These are phyloP conservation scores for Lactarius trivialis DNA, from an alignment of 768 basidiomycete genomes.

Conservation along the genomic window DNA sequence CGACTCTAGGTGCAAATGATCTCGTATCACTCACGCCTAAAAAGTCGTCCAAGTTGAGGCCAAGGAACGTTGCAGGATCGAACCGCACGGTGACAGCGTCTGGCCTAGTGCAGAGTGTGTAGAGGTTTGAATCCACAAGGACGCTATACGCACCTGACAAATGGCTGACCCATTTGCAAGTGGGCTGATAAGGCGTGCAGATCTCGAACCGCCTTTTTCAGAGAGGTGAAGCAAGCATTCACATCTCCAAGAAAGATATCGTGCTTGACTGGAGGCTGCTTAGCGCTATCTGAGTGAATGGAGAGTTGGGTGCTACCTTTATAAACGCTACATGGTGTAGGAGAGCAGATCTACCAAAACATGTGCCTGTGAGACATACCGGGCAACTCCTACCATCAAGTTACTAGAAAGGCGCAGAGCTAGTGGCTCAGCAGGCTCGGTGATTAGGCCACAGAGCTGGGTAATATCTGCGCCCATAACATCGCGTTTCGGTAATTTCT, in stretches of 20 bases:
- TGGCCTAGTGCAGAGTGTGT: conserved; percentile 23
- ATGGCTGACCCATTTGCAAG: conserved; percentile 67
- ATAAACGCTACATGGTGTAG: conserved; percentile 35
- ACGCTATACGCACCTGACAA: conserved; percentile 43
- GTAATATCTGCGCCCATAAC: conserved; percentile 81
- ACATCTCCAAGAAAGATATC: conserved; percentile 80
- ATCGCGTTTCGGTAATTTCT: conserved; percentile 73
- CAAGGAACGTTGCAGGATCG: conserved; percentile 25
- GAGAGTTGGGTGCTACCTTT: conserved; percentile 34
- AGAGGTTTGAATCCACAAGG: neutral
- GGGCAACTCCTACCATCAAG: conserved; percentile 81
- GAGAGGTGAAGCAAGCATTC: conserved; percentile 62
- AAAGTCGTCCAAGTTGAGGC: conserved; percentile 26
- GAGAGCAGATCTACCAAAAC: neutral
- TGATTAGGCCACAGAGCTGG: conserved; percentile 73
- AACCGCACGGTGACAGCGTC: conserved; percentile 31
- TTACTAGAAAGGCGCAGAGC: conserved; percentile 84
- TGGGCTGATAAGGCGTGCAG: conserved; percentile 44
- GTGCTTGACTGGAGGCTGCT: conserved; percentile 56
- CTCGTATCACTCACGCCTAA: conserved; percentile 15
- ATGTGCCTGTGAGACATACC: conserved; percentile 41
- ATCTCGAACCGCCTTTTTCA: conserved; percentile 76
- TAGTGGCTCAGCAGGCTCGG: conserved; percentile 77
- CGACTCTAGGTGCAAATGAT: neutral
- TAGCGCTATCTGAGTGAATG: neutral